Evolutionary conservation across 1,139 yeast genomes (phyloP), one percentile per base, ranked within the genome.

Genomic region (Scheffersomyces parashehatae): DNA sequence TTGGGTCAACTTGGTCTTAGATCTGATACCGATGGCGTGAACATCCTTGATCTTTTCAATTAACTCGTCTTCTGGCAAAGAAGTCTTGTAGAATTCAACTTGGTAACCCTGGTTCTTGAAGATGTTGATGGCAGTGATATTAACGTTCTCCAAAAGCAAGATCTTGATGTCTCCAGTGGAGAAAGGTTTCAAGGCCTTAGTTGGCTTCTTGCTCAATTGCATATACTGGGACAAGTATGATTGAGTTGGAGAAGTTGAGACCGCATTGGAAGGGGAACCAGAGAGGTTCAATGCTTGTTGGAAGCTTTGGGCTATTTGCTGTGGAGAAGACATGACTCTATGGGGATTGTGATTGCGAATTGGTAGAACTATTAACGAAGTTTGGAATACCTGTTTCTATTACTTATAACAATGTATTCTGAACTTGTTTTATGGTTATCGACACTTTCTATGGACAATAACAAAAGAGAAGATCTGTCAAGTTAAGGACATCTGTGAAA

Each of bases 11-110:
- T 84, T 87, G 44, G 99, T 93, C 75, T 95, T 93, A 49, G 98
- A 91, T 75, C 99, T 88, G 62, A 93, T 91, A 70, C 99, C 99
- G 64, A 93, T 83, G 50, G 97, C 99, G 64, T 93, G 98, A 40
- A 90, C 97, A 55, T 87, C 90, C 64, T 81, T 80, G 67, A 93
- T 93, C 70, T 90, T 93, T 72, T 89, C 97, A 61, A 95, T 88
- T 65, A 93, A 81, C 69, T 91, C 97, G 10, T 85, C 97, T 70
- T 93, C 98, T 34, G 90, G 86, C 55, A 93, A 74, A 10, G 97
- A 88, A 43, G 93, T 75, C 73, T 90, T 93, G 76, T 85, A 82
- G 70, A 88, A 89, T 65, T 93, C 99, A 40, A 95, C 96, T 72
- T 95, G 98, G 73, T 93, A 93, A 45, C 99, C 99, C 74, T 93